A percentile compares a stretch with the other conserved stretches of the same genome.
Evolutionary conservation across 163 green algal species (phyloP).

Genomic region (Scenedesmus sp.): DNA sequence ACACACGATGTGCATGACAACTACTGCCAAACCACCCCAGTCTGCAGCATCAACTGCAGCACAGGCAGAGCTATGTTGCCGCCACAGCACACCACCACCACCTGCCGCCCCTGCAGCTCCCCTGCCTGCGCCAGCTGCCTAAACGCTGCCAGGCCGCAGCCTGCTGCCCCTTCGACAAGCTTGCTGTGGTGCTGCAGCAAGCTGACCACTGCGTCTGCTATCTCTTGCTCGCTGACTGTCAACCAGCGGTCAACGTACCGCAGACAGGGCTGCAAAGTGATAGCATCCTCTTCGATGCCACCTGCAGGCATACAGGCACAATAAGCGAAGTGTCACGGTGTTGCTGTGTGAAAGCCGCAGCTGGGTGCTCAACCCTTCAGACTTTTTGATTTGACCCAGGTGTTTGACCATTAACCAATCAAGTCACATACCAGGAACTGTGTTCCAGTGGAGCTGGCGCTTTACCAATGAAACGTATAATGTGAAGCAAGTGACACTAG

Average conservation of each 20-base stretch:
- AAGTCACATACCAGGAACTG: no score
- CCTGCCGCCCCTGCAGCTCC: slow-evolving; percentile 52
- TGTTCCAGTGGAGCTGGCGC: no score
- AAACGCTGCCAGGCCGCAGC: slow-evolving; percentile 68
- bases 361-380: not conserved
- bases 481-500: no score
- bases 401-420: no score
- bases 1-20: no score
- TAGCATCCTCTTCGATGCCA: slow-evolving; percentile 69
- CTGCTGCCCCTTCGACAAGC: slow-evolving; percentile 77
- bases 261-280: slow-evolving; percentile 72
- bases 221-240: slow-evolving; percentile 74
- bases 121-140: slow-evolving; percentile 38
- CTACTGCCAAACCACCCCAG: slow-evolving; percentile 15
- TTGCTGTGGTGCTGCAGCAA: slow-evolving; percentile 64
- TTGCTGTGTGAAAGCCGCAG: not conserved
- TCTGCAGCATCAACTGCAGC: slow-evolving; percentile 9
- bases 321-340: not conserved
- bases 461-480: no score
- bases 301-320: slow-evolving; percentile 53
- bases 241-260: slow-evolving; percentile 80
- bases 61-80: slow-evolving; percentile 68
- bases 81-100: slow-evolving; percentile 73
- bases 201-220: slow-evolving; percentile 72
- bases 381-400: no score